Conservation (phyloP, 1,139 yeast species). For the Sugiyamaella castrensis region DNA sequence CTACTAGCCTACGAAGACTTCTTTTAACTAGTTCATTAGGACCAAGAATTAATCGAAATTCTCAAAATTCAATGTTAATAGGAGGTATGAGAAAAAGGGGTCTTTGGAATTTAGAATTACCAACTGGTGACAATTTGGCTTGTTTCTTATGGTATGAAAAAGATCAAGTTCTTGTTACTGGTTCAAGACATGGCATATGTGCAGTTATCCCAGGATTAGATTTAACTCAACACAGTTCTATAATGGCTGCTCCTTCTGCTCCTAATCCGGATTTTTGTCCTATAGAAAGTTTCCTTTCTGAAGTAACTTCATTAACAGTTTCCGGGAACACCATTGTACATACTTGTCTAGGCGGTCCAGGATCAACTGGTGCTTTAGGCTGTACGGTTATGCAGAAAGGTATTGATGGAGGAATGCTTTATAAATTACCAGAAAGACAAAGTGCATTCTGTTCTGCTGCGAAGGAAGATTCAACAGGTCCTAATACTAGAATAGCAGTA, state of each 20-base stretch:
- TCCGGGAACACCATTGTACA: conserved; percentile 13
- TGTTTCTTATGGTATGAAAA: conserved; percentile 7
- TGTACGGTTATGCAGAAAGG: not conserved
- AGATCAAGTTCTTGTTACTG: conserved; percentile 1
- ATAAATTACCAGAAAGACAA: conserved; percentile 5
- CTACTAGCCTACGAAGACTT: not conserved
- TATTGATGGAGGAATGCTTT: not conserved
- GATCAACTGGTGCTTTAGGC: conserved; percentile 4
- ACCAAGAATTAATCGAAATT: conserved; percentile 4
- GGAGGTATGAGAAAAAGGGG: conserved; percentile 1
- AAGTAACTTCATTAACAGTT: conserved; percentile 15
- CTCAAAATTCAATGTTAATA: conserved; percentile 3
- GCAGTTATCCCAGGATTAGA: conserved; percentile 1
- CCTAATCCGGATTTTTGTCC: not conserved
- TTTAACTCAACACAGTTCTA: not conserved
- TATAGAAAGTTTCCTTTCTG: conserved; percentile 8
- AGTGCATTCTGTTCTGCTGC: conserved; percentile 11
- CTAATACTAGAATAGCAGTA: conserved; percentile 6
- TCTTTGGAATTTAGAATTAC: conserved; percentile 6
- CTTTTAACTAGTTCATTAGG: conserved; percentile 1
- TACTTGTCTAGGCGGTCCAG: conserved; percentile 15
- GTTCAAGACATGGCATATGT: conserved; percentile 5
- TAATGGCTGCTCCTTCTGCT: not conserved
- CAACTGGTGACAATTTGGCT: conserved; percentile 2
- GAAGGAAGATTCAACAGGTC: conserved; percentile 6